These are phyloP conservation scores for Purpureocillium lavendulum DNA, from an alignment of 2,329 filamentous ascomycete species.

Conservation along the genomic window DNA sequence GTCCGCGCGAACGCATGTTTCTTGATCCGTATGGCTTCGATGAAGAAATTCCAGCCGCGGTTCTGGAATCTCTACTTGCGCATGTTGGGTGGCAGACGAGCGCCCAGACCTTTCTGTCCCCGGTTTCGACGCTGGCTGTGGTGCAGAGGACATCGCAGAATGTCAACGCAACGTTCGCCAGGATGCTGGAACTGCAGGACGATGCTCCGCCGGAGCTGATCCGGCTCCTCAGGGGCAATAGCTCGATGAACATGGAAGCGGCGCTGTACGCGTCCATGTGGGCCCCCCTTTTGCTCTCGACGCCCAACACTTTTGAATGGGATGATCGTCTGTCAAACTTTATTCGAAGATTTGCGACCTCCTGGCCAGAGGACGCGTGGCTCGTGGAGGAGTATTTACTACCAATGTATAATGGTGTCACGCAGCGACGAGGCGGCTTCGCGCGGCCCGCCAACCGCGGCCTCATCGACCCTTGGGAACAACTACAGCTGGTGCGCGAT, in stretches of 20 bases:
- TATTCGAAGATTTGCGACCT: conserved; percentile 33
- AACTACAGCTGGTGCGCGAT: conserved; percentile 28
- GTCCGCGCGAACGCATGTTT: conserved; percentile 52
- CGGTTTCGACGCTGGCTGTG: conserved; percentile 58
- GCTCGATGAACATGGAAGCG: conserved; percentile 37
- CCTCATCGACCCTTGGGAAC: conserved; percentile 20
- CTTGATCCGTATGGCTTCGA: conserved; percentile 72
- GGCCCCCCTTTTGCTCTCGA: conserved; percentile 53
- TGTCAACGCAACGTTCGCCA: conserved; percentile 59
- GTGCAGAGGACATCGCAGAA: conserved; percentile 68
- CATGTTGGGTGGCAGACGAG: conserved; percentile 34
- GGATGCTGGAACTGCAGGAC: conserved; percentile 19
- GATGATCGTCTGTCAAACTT: conserved; percentile 57
- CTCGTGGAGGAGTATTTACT: conserved; percentile 58
- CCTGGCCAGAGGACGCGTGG: conserved; percentile 56
- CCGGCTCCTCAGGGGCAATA: conserved; percentile 26
- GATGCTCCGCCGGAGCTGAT: conserved; percentile 17
- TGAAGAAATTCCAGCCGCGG: conserved; percentile 53
- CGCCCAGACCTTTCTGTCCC: conserved; percentile 46
- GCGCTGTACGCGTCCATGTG: conserved; percentile 68
- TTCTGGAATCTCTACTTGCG: conserved; percentile 52
- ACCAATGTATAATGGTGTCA: conserved; percentile 48
- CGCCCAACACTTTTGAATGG: conserved; percentile 39
- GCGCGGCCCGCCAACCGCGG: conserved; percentile 15
- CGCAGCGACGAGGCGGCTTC: conserved; percentile 17